Conservation (phyloP, 1,284 basidiomycete species). For the Leccinum griseonigrum region DNA sequence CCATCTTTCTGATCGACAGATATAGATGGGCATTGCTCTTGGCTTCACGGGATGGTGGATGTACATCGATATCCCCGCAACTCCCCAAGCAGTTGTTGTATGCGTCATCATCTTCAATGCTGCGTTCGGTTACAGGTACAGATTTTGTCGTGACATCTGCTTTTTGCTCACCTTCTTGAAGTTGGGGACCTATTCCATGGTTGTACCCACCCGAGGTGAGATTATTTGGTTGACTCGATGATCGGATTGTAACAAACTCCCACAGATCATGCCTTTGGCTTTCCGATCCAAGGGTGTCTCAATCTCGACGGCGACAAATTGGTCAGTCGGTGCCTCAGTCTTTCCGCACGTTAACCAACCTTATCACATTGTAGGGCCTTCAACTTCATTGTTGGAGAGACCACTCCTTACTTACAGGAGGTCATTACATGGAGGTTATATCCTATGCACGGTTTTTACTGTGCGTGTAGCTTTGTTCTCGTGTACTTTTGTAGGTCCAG, state of each 20-base stretch:
- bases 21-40: constrained; percentile 77
- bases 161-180: constrained; percentile 12
- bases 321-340: constrained; percentile 16
- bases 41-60: constrained; percentile 89
- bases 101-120: constrained; percentile 96
- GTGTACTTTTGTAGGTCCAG: constrained; percentile 69
- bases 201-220: constrained; percentile 82
- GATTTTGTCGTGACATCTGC: constrained; percentile 13
- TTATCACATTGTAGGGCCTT: constrained; percentile 57
- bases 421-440: constrained; percentile 91
- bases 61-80: constrained; percentile 84
- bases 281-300: constrained; percentile 95
- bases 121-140: constrained; percentile 81
- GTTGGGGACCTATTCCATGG: constrained; percentile 83
- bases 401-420: constrained; percentile 88
- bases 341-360: constrained; percentile 32
- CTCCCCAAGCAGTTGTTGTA: constrained; percentile 85
- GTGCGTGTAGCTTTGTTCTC: constrained; percentile 82
- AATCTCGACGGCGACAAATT: constrained; percentile 80
- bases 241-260: constrained; percentile 8
- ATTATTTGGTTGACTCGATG: constrained; percentile 1
- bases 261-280: constrained; percentile 86
- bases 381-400: constrained; percentile 88
- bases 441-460: constrained; percentile 96
- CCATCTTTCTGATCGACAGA: constrained; percentile 2